Percentiles rank a stretch among this genome's conserved stretches.
Conservation (phyloP, 371 early-diverging fungal species). For the Homolaphlyctis polyrhiza region DNA sequence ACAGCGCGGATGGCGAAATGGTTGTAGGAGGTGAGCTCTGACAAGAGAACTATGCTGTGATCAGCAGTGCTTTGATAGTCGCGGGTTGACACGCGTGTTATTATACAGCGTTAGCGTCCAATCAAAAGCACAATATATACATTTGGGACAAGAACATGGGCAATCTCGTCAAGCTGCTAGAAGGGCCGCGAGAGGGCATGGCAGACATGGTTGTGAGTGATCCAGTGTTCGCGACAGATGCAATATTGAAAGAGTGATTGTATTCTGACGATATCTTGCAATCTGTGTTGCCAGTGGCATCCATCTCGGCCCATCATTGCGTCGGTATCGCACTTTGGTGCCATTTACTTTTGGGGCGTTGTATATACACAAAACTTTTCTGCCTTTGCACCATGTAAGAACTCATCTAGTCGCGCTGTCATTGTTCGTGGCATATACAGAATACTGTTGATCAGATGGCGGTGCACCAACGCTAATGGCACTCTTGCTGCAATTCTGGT, state of each 20-base stretch:
- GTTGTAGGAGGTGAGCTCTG: slow-evolving; percentile 68
- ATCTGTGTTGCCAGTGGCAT: slow-evolving; percentile 67
- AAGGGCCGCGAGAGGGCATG: slow-evolving; percentile 86
- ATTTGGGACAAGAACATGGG: slow-evolving; percentile 84
- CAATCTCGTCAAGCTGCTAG: slow-evolving; percentile 80
- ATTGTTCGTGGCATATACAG: background rate
- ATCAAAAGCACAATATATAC: slow-evolving; percentile 84
- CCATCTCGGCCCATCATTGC: slow-evolving; percentile 79
- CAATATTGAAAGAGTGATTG: background rate
- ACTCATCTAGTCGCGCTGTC: background rate
- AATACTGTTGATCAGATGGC: background rate
- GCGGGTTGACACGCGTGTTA: background rate
- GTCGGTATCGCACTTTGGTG: slow-evolving; percentile 76
- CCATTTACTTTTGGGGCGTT: slow-evolving; percentile 83
- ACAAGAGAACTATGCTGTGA: too few species aligned
- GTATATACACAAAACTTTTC: slow-evolving; percentile 83
- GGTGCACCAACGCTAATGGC: background rate
- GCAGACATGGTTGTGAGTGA: slow-evolving; percentile 71
- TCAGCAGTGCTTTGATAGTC: background rate
- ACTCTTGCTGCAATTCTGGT: too few species aligned
- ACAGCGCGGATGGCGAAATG: slow-evolving; percentile 80
- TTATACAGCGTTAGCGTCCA: slow-evolving; percentile 61
- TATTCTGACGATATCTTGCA: background rate
- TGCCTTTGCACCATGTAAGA: slow-evolving; percentile 74
- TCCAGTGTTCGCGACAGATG: background rate